Conservation (phyloP, 2,329 filamentous ascomycete species). For the Fusarium lyarnte region DNA sequence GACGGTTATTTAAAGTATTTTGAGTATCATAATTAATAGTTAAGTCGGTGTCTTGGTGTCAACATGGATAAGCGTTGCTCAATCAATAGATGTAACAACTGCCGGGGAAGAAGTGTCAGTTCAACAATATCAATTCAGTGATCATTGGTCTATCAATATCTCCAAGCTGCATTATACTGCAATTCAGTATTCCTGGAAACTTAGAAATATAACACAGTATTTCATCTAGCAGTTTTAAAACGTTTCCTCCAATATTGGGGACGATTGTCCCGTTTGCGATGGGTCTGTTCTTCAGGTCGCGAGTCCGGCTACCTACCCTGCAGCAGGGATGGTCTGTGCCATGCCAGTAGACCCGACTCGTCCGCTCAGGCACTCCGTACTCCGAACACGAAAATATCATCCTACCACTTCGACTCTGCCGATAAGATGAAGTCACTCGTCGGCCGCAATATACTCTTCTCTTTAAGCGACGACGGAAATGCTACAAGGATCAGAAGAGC, state of each 20-base stretch:
- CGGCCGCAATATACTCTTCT: no score
- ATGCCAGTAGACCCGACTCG: not conserved
- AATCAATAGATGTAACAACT: no score
- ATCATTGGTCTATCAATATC: no score
- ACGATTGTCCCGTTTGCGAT: fast-evolving
- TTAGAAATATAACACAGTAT: fast-evolving
- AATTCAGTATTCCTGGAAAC: fast-evolving
- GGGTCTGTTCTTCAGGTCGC: fast-evolving
- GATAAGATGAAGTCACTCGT: not conserved
- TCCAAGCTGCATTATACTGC: fast-evolving
- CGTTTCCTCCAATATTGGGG: no score
- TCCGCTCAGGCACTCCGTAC: no score
- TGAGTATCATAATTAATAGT: no score
- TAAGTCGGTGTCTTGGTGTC: no score
- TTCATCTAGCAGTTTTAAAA: fast-evolving
- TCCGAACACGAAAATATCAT: fast-evolving
- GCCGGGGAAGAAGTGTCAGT: no score
- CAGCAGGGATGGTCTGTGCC: not conserved
- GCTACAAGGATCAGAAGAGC: fast-evolving
- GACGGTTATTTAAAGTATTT: no score
- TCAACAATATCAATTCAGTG: no score
- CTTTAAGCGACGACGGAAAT: fast-evolving
- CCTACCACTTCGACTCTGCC: not conserved
- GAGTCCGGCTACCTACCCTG: not conserved
- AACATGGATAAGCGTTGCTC: no score